Conservation (phyloP, 805 yeast species). For the Metschnikowia gruessii region DNA sequence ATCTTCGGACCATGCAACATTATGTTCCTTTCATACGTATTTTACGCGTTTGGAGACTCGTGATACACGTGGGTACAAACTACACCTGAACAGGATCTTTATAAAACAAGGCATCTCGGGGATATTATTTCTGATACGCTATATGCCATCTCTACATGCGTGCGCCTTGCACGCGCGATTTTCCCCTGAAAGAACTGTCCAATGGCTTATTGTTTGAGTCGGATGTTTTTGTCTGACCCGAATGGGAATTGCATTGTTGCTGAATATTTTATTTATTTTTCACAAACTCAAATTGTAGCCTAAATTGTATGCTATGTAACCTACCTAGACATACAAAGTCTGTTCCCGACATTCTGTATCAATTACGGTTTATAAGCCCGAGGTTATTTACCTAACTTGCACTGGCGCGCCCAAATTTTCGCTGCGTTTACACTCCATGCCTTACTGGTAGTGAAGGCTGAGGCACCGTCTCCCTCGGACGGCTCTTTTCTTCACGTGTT, state of each 20-base stretch:
- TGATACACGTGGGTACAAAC: too few species aligned
- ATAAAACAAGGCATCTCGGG: too few species aligned
- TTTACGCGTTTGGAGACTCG: too few species aligned
- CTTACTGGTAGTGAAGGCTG: not conserved
- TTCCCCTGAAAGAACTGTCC: not conserved
- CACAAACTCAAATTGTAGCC: too few species aligned
- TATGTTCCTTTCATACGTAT: too few species aligned
- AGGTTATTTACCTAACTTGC: not conserved
- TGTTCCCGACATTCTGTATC: not conserved
- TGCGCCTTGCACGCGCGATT: not conserved
- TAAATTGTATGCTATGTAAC: too few species aligned
- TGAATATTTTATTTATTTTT: too few species aligned
- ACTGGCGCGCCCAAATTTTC: not conserved
- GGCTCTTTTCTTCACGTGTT: not conserved
- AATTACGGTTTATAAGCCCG: not conserved
- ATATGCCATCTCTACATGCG: not conserved
- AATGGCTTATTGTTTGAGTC: not conserved
- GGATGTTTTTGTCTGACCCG: not conserved
- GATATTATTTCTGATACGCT: not conserved
- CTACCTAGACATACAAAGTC: too few species aligned
- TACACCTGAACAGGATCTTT: too few species aligned
- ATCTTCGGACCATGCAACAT: too few species aligned
- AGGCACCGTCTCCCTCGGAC: not conserved
- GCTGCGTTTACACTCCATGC: not conserved
- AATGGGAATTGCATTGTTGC: not conserved